Evolutionary conservation across 805 yeast genomes (phyloP).

Genomic region (Torulaspora microellipsoides): DNA sequence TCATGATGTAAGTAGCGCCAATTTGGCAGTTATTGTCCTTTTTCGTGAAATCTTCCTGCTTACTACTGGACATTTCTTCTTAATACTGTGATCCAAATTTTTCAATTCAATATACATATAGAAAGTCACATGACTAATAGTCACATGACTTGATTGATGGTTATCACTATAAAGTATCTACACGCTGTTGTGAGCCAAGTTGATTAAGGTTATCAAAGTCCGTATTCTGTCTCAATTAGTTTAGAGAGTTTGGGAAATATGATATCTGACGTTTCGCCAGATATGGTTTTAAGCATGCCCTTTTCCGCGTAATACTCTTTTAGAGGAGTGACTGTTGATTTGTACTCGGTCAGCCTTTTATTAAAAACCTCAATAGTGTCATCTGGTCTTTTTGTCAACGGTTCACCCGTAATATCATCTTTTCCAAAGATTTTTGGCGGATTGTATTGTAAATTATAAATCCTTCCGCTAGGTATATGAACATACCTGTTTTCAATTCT

Average conservation of each 20-base stretch:
- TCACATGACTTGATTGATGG: too few relatives aligned
- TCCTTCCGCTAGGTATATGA: constrained; percentile 78
- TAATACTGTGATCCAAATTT: too few relatives aligned
- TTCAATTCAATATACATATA: too few relatives aligned
- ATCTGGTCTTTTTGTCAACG: constrained; percentile 71
- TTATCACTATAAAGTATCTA: too few relatives aligned
- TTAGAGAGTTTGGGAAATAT: constrained; percentile 66
- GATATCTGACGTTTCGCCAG: constrained; percentile 79
- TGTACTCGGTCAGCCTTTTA: constrained; percentile 60
- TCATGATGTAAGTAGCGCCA: constrained; percentile 29
- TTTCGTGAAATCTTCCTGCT: too few relatives aligned
- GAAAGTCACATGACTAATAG: too few relatives aligned
- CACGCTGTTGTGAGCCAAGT: too few relatives aligned
- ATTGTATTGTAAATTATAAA: constrained; percentile 79
- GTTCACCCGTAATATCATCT: constrained; percentile 90
- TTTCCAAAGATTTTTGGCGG: constrained; percentile 80
- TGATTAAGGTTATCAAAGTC: background rate
- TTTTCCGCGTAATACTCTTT: constrained; percentile 51
- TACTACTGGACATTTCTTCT: too few relatives aligned
- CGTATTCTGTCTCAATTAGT: constrained; percentile 37
- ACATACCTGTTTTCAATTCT: constrained; percentile 84
- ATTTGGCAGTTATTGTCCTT: too few relatives aligned
- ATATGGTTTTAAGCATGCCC: constrained; percentile 51
- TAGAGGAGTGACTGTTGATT: constrained; percentile 55
- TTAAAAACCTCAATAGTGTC: constrained; percentile 74